These are phyloP conservation scores for Sordaria brevicollis DNA, from an alignment of 495 filamentous ascomycete genomes.

Conservation along the genomic window DNA sequence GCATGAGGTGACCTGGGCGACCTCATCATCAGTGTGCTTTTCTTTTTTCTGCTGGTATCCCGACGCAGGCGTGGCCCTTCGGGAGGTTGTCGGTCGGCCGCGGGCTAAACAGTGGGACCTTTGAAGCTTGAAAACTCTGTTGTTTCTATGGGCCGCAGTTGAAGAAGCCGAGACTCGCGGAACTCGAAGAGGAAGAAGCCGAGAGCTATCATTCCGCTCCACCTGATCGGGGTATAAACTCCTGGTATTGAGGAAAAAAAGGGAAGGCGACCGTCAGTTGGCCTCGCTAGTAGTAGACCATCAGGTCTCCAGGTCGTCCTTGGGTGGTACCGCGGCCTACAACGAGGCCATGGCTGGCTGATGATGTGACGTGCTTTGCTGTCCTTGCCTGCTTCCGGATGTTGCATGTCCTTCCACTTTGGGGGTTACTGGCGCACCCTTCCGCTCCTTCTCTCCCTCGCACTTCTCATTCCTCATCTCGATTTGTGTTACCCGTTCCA, in stretches of 20 bases:
- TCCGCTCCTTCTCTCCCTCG: constrained; percentile 2
- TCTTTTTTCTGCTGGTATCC: background rate
- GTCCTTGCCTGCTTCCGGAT: constrained; percentile 4
- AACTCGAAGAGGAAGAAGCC: background rate
- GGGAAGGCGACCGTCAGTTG: background rate
- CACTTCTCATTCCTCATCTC: constrained; percentile 2
- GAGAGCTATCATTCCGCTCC: background rate
- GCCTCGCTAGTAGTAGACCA: background rate
- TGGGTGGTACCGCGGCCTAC: background rate
- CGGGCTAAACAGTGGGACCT: background rate
- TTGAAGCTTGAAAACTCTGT: background rate
- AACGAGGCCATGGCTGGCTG: background rate
- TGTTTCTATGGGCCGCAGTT: background rate
- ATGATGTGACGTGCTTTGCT: constrained; percentile 13
- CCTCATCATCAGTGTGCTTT: background rate
- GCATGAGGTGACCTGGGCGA: background rate
- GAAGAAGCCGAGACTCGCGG: background rate
- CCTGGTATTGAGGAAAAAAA: background rate
- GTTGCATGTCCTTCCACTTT: constrained; percentile 1
- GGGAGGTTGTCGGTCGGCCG: background rate
- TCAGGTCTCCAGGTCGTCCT: background rate
- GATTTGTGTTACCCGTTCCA: constrained; percentile 9
- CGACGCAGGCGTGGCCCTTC: background rate
- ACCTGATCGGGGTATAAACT: background rate
- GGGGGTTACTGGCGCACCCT: constrained; percentile 2